Conservation (phyloP, 257 asterid species). For the Haberlea rhodopensis region DNA sequence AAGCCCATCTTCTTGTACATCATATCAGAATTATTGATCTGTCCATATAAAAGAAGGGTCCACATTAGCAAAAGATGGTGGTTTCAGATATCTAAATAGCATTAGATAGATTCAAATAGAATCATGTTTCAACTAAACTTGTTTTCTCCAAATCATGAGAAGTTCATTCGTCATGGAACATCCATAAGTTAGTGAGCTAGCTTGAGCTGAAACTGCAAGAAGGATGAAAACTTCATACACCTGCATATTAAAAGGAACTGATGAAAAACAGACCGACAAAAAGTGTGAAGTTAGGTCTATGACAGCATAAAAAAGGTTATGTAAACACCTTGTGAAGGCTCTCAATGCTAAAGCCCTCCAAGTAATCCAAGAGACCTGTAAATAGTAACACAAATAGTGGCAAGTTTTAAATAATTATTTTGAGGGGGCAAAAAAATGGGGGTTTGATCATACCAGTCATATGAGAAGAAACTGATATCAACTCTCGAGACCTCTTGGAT, state of each 20-base stretch:
- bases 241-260: slow-evolving; percentile 41
- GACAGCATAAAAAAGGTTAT: slow-evolving; percentile 16
- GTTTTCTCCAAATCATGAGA: slow-evolving; percentile 76
- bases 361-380: slow-evolving; percentile 82
- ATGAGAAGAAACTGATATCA: slow-evolving; percentile 67
- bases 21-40: slow-evolving; percentile 74
- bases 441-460: slow-evolving; percentile 51
- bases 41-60: slow-evolving; percentile 24
- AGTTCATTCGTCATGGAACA: slow-evolving; percentile 79
- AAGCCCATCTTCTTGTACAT: slow-evolving; percentile 87
- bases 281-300: slow-evolving; percentile 11
- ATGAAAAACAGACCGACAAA: slow-evolving; percentile 20
- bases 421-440: slow-evolving; percentile 8
- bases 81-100: no score
- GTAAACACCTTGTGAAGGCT: slow-evolving; percentile 66
- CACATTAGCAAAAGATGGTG: background rate
- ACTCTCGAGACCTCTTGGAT: slow-evolving; percentile 58
- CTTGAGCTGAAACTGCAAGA: slow-evolving; percentile 63
- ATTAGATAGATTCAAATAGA: slow-evolving; percentile 5
- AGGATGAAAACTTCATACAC: slow-evolving; percentile 75
- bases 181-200: slow-evolving; percentile 55
- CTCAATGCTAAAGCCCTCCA: slow-evolving; percentile 69
- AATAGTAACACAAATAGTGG: slow-evolving; percentile 21
- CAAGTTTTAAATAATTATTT: slow-evolving; percentile 7
- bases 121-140: slow-evolving; percentile 38